Evolutionary conservation across 768 basidiomycete species (phyloP), one percentile per base, ranked within the genome.

Genomic region (Serpula lacrymans): DNA sequence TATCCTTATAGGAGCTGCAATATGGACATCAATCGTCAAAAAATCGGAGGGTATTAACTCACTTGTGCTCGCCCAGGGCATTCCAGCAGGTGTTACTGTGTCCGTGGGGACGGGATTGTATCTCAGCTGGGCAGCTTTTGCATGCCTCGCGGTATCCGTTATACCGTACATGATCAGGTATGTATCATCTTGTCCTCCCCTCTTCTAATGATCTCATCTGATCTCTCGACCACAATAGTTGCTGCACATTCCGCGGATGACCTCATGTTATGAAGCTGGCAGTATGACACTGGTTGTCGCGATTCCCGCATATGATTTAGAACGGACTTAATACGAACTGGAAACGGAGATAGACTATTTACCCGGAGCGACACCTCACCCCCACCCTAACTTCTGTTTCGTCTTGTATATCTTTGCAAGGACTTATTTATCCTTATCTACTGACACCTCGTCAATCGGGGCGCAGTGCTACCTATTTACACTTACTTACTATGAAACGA

Each of bases 121-220:
- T 59, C 62, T 90, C 32, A 65, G 77, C 7, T 91, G 88, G 88
- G 82, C 82, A 1, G 75, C 85, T 3, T 87, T 85, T 55, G 83
- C 71, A 20, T 76, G 75, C 55, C 68, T 89, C 26, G 59, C 78
- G 26, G 68, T 72, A 14, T 87, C 88, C 1, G 65, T 80, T 36
- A 56, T 85, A 29, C 88, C 88, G 11, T 90, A 88, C 55, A 74
- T 86, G 71, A 72, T 88, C 51, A 88, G 80, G 87, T 87, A 46
- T 32, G 80, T 58, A 13, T 9, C 12, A 14, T 6, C 30, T 6
- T 42, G 32, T 39, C 37, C 24, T 18, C n/a, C n/a, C n/a, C n/a
- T 21, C n/a, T 29, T 16, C 38, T 9, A n/a, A n/a, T 9, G 6
- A 16, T 18, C 20, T 41, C 18, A 3, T 24, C 9, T 16, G 26